phyloP scores from a whole-genome alignment of 768 basidiomycete genomes.

The Lentinula guzmanii region DNA sequence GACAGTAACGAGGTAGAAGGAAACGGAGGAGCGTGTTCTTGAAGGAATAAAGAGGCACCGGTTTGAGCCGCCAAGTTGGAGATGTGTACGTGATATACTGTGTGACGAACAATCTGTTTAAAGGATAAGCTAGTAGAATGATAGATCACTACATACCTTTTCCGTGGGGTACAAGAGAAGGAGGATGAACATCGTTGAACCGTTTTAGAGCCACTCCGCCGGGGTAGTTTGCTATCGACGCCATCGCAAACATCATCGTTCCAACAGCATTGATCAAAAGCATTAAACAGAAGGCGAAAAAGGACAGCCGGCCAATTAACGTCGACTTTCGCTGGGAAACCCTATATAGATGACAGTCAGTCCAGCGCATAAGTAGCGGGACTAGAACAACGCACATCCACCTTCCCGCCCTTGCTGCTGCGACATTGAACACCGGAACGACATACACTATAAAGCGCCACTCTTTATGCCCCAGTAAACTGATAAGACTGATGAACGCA shows the following conservation, averaged over 20 bases:
- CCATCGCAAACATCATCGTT: conserved; percentile 46
- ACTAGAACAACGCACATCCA: conserved; percentile 52
- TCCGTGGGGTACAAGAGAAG: conserved; percentile 5
- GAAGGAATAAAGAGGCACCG: conserved; percentile 85
- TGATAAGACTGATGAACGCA: conserved; percentile 57
- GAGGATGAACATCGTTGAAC: conserved; percentile 50
- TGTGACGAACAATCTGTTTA: too few species aligned
- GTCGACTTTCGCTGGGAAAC: conserved; percentile 41
- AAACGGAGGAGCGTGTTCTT: conserved; percentile 56
- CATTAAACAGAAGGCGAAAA: conserved; percentile 39
- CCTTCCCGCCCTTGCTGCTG: conserved; percentile 60
- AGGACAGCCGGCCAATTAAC: conserved; percentile 37
- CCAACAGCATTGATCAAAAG: conserved; percentile 45
- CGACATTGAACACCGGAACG: conserved; percentile 75
- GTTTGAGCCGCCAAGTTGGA: conserved; percentile 85
- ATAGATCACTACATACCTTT: conserved; percentile 18
- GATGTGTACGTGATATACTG: conserved; percentile 65
- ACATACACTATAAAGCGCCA: conserved; percentile 95
- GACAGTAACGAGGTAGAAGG: conserved; percentile 14
- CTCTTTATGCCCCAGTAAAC: conserved; percentile 86
- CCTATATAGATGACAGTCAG: conserved; percentile 21
- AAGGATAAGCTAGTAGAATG: not conserved
- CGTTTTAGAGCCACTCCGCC: conserved; percentile 68
- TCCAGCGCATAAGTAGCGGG: not conserved
- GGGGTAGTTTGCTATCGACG: conserved; percentile 81